Evolutionary conservation across 768 basidiomycete genomes (phyloP).

Genomic region (Pulveroboletus ravenelii): DNA sequence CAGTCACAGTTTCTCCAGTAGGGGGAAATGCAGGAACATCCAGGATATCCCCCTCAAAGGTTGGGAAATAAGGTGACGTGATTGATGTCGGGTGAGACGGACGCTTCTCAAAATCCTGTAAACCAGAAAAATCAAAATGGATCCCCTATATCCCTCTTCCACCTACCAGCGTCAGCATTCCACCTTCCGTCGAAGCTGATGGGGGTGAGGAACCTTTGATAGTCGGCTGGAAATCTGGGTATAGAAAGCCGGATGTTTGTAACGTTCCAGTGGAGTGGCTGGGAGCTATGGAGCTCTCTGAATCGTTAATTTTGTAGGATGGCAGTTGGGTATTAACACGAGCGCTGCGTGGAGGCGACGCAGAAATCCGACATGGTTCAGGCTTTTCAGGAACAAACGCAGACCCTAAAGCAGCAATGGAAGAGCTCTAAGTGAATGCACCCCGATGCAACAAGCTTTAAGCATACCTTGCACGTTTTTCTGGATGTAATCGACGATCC

Average conservation of each 20-base stretch:
- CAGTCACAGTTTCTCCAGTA: conserved; percentile 11
- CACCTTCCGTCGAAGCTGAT: conserved; percentile 5
- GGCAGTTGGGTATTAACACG: no score
- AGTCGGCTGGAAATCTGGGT: not conserved
- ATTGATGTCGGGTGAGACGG: conserved; percentile 12
- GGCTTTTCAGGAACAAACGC: conserved; percentile 32
- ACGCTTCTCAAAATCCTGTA: conserved; percentile 9
- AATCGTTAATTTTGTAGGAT: conserved; percentile 2
- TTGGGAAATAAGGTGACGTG: conserved; percentile 1
- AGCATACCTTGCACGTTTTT: conserved; percentile 45
- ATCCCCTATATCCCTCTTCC: not conserved
- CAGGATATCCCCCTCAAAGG: not conserved
- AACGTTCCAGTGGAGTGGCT: conserved; percentile 5
- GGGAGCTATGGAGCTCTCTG: conserved; percentile 15
- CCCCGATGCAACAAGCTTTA: conserved; percentile 2
- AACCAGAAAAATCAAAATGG: not conserved
- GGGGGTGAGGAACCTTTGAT: conserved; percentile 8
- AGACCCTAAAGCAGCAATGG: conserved; percentile 19
- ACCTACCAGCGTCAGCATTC: conserved; percentile 11
- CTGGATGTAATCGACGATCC: conserved; percentile 52
- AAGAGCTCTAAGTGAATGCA: conserved; percentile 11
- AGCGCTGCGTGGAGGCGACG: conserved; percentile 29
- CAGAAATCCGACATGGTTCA: conserved; percentile 63
- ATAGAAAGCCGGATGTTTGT: conserved; percentile 7
- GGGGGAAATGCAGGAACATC: not conserved